A percentile compares a stretch with the other conserved stretches of the same genome.
Conservation (phyloP, 1,139 yeast genomes). For the Suhomyces terraborum region DNA sequence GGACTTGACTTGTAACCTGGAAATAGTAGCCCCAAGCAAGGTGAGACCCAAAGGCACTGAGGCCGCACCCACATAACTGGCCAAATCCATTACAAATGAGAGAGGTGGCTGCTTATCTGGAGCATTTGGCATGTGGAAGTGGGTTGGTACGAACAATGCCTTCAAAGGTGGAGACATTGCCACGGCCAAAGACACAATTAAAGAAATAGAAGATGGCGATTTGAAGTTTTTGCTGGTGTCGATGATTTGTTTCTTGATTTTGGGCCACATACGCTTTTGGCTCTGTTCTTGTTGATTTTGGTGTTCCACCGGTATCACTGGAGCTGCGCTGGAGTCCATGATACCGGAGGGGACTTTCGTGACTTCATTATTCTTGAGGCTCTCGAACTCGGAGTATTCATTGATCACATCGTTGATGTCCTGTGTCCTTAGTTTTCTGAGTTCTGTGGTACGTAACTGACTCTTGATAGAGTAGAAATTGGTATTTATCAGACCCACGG, state of each 20-base stretch:
- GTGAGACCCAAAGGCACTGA: slow-evolving; percentile 86
- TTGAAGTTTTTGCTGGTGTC: slow-evolving; percentile 51
- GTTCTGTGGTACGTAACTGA: slow-evolving; percentile 35
- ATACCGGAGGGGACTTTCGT: slow-evolving; percentile 14
- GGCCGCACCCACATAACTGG: slow-evolving; percentile 80
- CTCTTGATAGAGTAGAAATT: slow-evolving; percentile 19
- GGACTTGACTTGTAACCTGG: slow-evolving; percentile 61
- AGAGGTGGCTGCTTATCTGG: slow-evolving; percentile 86
- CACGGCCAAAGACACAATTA: slow-evolving; percentile 60
- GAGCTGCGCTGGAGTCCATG: slow-evolving; percentile 16
- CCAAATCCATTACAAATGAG: slow-evolving; percentile 78
- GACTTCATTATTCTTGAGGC: slow-evolving; percentile 24
- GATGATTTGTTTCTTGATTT: slow-evolving; percentile 1
- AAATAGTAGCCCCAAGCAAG: slow-evolving; percentile 82
- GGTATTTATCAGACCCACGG: slow-evolving; percentile 15
- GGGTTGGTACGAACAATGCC: slow-evolving; percentile 62
- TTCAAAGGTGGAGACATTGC: slow-evolving; percentile 88
- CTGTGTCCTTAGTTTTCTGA: slow-evolving; percentile 51
- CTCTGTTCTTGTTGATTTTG: not conserved
- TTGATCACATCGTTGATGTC: slow-evolving; percentile 58
- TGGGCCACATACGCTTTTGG: not conserved
- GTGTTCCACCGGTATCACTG: slow-evolving; percentile 14
- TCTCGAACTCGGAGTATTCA: slow-evolving; percentile 56
- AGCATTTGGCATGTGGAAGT: slow-evolving; percentile 53
- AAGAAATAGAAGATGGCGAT: slow-evolving; percentile 70